Percentiles rank a stretch among this genome's conserved stretches.
These are phyloP conservation scores for Rhynchosporium agropyri DNA, from an alignment of 2,329 filamentous ascomycete genomes.

Conservation along the genomic window DNA sequence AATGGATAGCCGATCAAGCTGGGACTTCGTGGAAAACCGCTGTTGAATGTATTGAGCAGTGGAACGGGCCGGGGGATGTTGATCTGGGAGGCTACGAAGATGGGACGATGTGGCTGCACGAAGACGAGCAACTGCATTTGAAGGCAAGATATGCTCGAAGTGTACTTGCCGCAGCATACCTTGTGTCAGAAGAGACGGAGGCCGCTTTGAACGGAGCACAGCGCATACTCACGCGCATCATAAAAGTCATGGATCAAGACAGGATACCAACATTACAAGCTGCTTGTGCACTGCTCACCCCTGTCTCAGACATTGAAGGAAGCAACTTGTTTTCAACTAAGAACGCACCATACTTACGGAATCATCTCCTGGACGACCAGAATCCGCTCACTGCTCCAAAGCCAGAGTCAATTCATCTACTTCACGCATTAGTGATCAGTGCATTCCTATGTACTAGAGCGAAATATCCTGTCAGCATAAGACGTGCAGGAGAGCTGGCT, in stretches of 20 bases:
- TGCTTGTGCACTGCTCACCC: conserved; percentile 51
- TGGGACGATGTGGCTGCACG: conserved; percentile 57
- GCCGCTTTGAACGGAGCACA: conserved; percentile 64
- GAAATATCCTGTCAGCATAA: conserved; percentile 53
- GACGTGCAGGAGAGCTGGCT: conserved; percentile 62
- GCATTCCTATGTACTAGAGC: conserved; percentile 57
- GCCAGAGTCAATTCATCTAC: conserved; percentile 56
- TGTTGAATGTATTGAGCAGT: conserved; percentile 66
- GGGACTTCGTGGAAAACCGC: conserved; percentile 62
- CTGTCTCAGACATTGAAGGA: conserved; percentile 43
- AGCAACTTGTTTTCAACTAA: conserved; percentile 44
- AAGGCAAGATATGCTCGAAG: conserved; percentile 68
- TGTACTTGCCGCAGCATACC: conserved; percentile 68
- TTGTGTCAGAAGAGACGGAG: conserved; percentile 60
- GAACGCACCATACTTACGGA: conserved; percentile 51
- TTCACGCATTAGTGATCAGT: conserved; percentile 66
- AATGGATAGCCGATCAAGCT: conserved; percentile 67
- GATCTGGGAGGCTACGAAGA: conserved; percentile 64
- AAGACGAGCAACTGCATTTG: conserved; percentile 61
- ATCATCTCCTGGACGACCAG: conserved; percentile 57
- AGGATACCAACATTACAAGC: conserved; percentile 55
- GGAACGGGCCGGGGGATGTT: conserved; percentile 72
- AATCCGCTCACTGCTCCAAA: conserved; percentile 68
- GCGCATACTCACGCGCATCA: conserved; percentile 60
- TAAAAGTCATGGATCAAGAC: conserved; percentile 61